Evolutionary conservation across 2,329 filamentous ascomycete genomes (phyloP), one percentile per base, ranked within the genome.

Genomic region (Colletotrichum endophyticum): DNA sequence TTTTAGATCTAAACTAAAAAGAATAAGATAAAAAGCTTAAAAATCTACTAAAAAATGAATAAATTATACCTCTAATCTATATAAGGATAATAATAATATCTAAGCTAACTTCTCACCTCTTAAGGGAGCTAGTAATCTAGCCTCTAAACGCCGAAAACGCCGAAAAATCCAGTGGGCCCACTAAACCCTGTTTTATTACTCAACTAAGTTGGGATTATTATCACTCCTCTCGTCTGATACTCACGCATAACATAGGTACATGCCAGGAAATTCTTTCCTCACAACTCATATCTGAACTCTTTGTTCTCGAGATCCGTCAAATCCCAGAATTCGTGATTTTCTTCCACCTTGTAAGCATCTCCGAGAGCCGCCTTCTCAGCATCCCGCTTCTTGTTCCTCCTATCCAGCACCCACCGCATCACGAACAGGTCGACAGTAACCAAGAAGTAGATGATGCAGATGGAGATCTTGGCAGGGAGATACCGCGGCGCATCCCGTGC

Each of bases 221-320:
- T n/a, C 6, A n/a, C 22, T 22, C 11, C 44, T 22, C n/a, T 49
- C 19, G 3, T 12, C 3, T 53, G 44, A 53, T 13, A 22, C 44
- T 53, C 44, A 53, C 11, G 11, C 13, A 22, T 22, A 7, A 8
- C n/a, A 53, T 4, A 53, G 11, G 12, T 22, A 13, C n/a, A 12
- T 53, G 44, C n/a, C n/a, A 53, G n/a, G 4, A 4, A 22, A 8
- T 2, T 4, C 11, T 22, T 53, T 53, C 3, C n/a, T 56, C 67
- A 73, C 19, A 76, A 12, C 44, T 73, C 64, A 7, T 73, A 76
- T 12, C 73, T 49, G 83, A 94, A 94, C 79, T 94, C 92, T 75
- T 94, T 92, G 79, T 94, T 94, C 84, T 92, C 85, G 22, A 89
- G 84, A 82, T 94, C 93, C 1, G 92, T 93, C 78, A 93, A 79